Evolutionary conservation across 2,329 filamentous ascomycete species (phyloP).

Genomic region (Colletotrichum lupini): DNA sequence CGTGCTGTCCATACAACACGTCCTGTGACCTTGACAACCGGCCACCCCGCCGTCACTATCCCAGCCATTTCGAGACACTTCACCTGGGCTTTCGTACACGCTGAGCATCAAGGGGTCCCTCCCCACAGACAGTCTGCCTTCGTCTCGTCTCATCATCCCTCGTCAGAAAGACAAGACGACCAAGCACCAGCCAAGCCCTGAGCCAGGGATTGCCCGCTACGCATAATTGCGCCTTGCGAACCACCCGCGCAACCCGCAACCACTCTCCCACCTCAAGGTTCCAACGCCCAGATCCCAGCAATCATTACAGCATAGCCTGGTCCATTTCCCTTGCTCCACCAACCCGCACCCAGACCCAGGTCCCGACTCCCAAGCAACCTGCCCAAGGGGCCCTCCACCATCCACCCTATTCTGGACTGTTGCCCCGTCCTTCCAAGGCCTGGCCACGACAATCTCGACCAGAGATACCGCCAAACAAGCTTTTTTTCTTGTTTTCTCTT

Average conservation of each 20-base stretch:
- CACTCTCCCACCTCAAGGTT: neutral
- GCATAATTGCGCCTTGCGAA: constrained; percentile 13
- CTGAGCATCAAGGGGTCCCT: constrained; percentile 32
- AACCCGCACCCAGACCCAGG: neutral
- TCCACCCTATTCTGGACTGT: constrained; percentile 21
- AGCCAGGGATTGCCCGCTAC: constrained; percentile 31
- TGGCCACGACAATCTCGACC: constrained; percentile 19
- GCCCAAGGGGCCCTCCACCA: neutral
- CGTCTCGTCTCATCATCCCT: constrained; percentile 34
- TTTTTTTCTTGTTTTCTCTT: constrained; percentile 24
- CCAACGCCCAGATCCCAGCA: constrained; percentile 2
- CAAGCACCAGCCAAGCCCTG: constrained; percentile 31
- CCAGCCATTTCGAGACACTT: constrained; percentile 31
- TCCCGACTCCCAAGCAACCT: neutral
- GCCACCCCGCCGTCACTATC: constrained; percentile 23
- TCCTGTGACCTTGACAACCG: constrained; percentile 26
- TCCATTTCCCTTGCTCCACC: constrained; percentile 20
- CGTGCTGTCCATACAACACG: neutral
- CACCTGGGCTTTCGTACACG: constrained; percentile 27
- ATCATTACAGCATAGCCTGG: constrained; percentile 20
- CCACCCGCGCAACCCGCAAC: neutral
- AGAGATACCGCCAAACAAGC: constrained; percentile 28
- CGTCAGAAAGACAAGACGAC: constrained; percentile 29
- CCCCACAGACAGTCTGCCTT: constrained; percentile 32
- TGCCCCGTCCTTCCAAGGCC: constrained; percentile 28